A percentile compares a stretch with the other conserved stretches of the same genome.
These are phyloP conservation scores for Aurantiochytrium sp. DNA, from an alignment of 108 stramenopile species.

Conservation along the genomic window DNA sequence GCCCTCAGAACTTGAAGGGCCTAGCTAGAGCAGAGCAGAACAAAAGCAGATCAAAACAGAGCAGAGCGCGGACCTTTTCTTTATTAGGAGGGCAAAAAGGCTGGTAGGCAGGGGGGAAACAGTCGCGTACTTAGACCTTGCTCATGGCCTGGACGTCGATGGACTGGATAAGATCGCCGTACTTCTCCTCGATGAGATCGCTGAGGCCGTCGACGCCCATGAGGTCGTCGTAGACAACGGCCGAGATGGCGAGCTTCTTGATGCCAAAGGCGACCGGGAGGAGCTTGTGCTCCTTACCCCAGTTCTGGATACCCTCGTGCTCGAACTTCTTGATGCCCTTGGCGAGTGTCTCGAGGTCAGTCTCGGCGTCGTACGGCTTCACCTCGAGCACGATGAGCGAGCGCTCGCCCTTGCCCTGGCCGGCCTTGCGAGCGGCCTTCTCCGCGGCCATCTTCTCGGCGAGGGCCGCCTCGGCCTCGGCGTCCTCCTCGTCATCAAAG, in stretches of 20 bases:
- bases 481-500: background rate
- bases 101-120: background rate
- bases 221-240: slow-evolving; percentile 54
- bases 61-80: too few relatives aligned
- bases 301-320: slow-evolving; percentile 48
- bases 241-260: slow-evolving; percentile 58
- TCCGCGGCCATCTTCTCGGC: slow-evolving; percentile 25
- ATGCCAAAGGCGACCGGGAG: slow-evolving; percentile 59
- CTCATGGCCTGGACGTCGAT: slow-evolving; percentile 42
- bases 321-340: slow-evolving; percentile 45
- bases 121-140: slow-evolving; percentile 35
- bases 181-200: slow-evolving; percentile 37
- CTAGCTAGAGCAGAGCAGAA: too few relatives aligned
- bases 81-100: too few relatives aligned
- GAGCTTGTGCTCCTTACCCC: slow-evolving; percentile 58
- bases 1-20: too few relatives aligned
- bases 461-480: background rate
- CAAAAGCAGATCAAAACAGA: too few relatives aligned
- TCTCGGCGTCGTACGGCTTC: slow-evolving; percentile 58
- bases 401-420: slow-evolving; percentile 39
- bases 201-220: slow-evolving; percentile 39
- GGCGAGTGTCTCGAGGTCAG: slow-evolving; percentile 53
- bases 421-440: slow-evolving; percentile 29
- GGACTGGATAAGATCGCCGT: slow-evolving; percentile 39
- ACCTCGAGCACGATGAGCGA: slow-evolving; percentile 58